Base-by-base conservation (phyloP, 768 basidiomycete genomes). In the Pleurotus citrinopileatus region DNA sequence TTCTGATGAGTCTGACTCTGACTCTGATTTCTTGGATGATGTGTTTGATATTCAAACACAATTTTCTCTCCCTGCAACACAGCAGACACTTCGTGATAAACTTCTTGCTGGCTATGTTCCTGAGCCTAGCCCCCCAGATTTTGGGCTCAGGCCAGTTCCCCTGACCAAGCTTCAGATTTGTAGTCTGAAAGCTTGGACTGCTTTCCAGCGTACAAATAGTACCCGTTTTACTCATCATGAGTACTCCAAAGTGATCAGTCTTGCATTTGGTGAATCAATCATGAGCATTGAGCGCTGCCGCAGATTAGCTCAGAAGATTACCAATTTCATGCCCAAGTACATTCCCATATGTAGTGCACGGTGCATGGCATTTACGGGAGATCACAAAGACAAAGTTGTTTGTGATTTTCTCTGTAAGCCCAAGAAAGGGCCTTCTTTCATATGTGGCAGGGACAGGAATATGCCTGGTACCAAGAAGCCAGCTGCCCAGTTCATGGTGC, bases 281-380 rank as follows among this genome's bases (percentile, higher is more conserved):
- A 42, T 65, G 13, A 58, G 58, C 8, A 42, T 62, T 23, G 20
- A 65, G 37, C 12, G 26, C 4, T 62, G 42, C 10, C 45, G 38
- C 19, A 60, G 60, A 46, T 59, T 65, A 19, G 60, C 58, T 26
- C 19, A 20, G 13, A 40, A 27, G 17, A 32, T 63, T 2, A 64
- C 64, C 22, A 48, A 52, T 9, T 52, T 67, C 20, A n/a, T 32
- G 22, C 57, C 64, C n/a, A 25, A 15, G 6, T 53, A 52, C 23
- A 45, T 64, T 42, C 58, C 61, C 53, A 67, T 67, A 57, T 67
- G 64, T 34, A 64, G 59, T 19, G 22, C 50, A 5, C 61, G 58
- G 50, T 67, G 65, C 46, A 62, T 64, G 22, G 65, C 65, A 25
- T 67, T 63, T 52, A 65, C 64, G 10, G 65, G 65, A 45, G 28